These are phyloP conservation scores for Mucor mucedo DNA, from an alignment of 371 early-diverging fungal genomes.

Conservation along the genomic window DNA sequence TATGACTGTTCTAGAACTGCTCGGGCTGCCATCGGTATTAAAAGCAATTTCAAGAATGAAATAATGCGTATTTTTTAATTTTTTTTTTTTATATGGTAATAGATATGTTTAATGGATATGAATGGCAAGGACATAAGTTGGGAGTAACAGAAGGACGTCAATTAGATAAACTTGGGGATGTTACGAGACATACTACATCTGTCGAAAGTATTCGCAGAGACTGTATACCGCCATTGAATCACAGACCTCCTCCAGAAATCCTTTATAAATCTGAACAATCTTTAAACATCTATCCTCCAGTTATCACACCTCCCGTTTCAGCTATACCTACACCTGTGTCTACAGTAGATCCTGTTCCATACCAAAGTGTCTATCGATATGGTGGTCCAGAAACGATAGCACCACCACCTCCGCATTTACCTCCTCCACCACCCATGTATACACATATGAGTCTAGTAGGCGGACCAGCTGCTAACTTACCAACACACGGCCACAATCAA, in stretches of 20 bases:
- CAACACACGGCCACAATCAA: conserved; percentile 53
- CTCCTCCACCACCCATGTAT: conserved; percentile 27
- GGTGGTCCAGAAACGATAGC: conserved; percentile 1
- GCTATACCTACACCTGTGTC: conserved; percentile 3
- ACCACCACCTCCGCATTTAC: conserved; percentile 25
- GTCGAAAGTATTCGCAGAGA: neutral
- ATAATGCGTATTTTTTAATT: neutral
- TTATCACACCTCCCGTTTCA: conserved; percentile 15
- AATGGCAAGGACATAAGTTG: conserved; percentile 76
- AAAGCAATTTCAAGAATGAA: conserved; percentile 10
- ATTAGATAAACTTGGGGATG: conserved; percentile 7
- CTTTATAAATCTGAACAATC: neutral
- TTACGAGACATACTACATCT: neutral
- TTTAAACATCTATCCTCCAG: neutral
- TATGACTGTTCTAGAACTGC: conserved; percentile 74
- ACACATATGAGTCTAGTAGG: conserved; percentile 35
- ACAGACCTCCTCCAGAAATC: conserved; percentile 14
- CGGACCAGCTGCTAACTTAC: conserved; percentile 48
- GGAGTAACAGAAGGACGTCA: conserved; percentile 78
- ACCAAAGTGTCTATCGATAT: conserved; percentile 26
- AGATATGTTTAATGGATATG: conserved; percentile 77
- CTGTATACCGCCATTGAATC: neutral
- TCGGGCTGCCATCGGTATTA: conserved; percentile 66
- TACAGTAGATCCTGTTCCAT: neutral
- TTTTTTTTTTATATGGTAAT: neutral